These are phyloP conservation scores for Artemisia tridentata DNA, from an alignment of 129 eudicot genomes.

Conservation along the genomic window DNA sequence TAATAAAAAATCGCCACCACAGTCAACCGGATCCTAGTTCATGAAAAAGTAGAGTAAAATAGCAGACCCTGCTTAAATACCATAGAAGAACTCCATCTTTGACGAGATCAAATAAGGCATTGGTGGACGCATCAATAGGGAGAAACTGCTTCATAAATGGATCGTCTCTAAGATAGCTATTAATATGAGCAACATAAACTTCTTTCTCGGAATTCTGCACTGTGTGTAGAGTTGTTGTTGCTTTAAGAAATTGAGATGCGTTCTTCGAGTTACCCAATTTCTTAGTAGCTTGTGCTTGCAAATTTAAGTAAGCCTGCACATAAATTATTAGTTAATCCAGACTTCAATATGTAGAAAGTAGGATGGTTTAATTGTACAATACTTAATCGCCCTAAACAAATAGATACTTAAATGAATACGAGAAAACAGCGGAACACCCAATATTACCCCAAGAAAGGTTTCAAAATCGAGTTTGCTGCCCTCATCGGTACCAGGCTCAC, in stretches of 20 bases:
- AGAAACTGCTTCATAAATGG: conserved; percentile 88
- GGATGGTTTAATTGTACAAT: not conserved
- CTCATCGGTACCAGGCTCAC: conserved; percentile 50
- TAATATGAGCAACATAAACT: conserved; percentile 88
- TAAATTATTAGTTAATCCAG: conserved; percentile 11
- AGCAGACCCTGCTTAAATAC: conserved; percentile 50
- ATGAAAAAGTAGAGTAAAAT: conserved; percentile 26
- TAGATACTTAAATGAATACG: not conserved
- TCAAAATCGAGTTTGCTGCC: conserved; percentile 67
- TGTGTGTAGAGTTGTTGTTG: conserved; percentile 73
- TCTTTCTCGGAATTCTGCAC: conserved; percentile 79
- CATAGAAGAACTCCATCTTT: conserved; percentile 97
- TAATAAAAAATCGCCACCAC: conserved; percentile 24
- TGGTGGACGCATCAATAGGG: conserved; percentile 73
- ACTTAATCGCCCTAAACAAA: not conserved
- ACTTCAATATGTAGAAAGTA: not conserved
- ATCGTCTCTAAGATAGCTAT: conserved; percentile 91
- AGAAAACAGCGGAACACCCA: not conserved
- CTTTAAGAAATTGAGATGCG: conserved; percentile 73
- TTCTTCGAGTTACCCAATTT: conserved; percentile 57
- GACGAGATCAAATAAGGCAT: conserved; percentile 80
- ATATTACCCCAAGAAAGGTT: conserved; percentile 66
- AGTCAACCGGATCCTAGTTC: conserved; percentile 5
- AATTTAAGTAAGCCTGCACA: conserved; percentile 64
- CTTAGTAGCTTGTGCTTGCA: conserved; percentile 67